Conservation (phyloP, 129 eudicot genomes). For the Logfia minima region DNA sequence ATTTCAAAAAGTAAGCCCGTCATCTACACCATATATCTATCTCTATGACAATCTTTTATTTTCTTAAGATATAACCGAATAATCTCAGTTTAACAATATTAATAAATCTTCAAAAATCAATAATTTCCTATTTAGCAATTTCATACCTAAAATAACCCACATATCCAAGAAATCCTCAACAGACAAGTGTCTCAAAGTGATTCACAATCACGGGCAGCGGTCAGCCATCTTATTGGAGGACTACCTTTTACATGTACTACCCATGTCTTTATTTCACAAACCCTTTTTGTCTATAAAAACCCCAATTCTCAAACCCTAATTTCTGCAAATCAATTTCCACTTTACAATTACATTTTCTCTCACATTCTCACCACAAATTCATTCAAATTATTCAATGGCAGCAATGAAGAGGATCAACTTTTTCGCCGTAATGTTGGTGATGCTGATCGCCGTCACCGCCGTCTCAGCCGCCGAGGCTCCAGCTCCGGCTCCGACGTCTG, state of each 20-base stretch:
- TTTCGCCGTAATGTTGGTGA: slow-evolving; percentile 14
- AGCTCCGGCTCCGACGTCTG: slow-evolving; percentile 32
- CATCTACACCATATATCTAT: too few species aligned
- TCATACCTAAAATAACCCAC: neutral
- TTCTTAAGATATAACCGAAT: too few species aligned
- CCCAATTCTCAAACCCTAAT: slow-evolving; percentile 15
- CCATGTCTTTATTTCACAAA: slow-evolving; percentile 12
- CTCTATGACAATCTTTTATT: too few species aligned
- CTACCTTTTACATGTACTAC: neutral
- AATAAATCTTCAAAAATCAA: too few species aligned
- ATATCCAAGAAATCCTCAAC: neutral
- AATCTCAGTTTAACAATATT: neutral
- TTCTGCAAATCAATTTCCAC: neutral
- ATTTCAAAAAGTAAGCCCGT: too few species aligned
- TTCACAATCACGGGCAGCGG: slow-evolving; percentile 26
- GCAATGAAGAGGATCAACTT: slow-evolving; percentile 30
- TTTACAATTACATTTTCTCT: slow-evolving; percentile 1
- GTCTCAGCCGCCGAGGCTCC: slow-evolving; percentile 38
- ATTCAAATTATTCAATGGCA: slow-evolving; percentile 1
- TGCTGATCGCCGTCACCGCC: slow-evolving; percentile 22
- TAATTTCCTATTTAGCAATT: neutral
- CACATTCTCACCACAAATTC: neutral
- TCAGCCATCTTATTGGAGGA: slow-evolving; percentile 30
- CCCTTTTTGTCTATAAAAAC: slow-evolving; percentile 22
- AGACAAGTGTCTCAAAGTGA: neutral